Base-by-base conservation (phyloP, 2,329 filamentous ascomycete species). In the Neoascochyta sp. region DNA sequence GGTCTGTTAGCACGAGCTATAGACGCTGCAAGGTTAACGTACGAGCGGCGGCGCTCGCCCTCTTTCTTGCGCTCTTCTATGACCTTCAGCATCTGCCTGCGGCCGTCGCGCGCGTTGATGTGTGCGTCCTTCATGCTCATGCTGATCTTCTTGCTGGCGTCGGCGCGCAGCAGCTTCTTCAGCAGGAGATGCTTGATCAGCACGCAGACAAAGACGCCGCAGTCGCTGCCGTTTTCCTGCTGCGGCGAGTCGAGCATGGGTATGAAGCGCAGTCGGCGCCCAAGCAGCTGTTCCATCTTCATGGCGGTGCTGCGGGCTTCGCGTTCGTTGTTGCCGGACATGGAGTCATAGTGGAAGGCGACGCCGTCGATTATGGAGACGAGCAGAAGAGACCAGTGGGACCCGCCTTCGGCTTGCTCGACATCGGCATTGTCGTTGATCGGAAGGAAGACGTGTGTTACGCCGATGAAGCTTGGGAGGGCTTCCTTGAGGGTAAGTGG, bases 291-390 rank as follows among this genome's bases (percentile, higher is more conserved):
- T 15, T 76, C 72, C 23, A 98, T 71, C 50, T 87, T 85, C 26
- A 75, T 66, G 0, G 83, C 78, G 5, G 83, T 83, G 1, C 75
- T 67, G 28, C 75, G 73, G 1, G 86, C 92, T 45, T 93, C 85
- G 22, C 73, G 67, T 38, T 78, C 76, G 63, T 98, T 96, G 21
- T 78, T 75, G 2, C 81, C 80, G 2, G 77, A 76, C 15, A 96
- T 72, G 1, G 83, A 90, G 66, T 98, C 92, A 67, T 98, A 98
- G 69, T 98, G 92, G 63, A 98, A 98, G 0, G 90, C 86, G 3
- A 95, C 80, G 7, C 86, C 81, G 57, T 98, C 92, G 27, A 94
- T 80, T 22, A 88, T 76, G 9, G 82, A 88, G 17, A 98, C 89
- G 3, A 98, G 76, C 1, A 98, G 78, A 0, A 98, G 70, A 0